Base-by-base conservation (phyloP, 2,329 filamentous ascomycete genomes). In the Pseudocercospora vitis region DNA sequence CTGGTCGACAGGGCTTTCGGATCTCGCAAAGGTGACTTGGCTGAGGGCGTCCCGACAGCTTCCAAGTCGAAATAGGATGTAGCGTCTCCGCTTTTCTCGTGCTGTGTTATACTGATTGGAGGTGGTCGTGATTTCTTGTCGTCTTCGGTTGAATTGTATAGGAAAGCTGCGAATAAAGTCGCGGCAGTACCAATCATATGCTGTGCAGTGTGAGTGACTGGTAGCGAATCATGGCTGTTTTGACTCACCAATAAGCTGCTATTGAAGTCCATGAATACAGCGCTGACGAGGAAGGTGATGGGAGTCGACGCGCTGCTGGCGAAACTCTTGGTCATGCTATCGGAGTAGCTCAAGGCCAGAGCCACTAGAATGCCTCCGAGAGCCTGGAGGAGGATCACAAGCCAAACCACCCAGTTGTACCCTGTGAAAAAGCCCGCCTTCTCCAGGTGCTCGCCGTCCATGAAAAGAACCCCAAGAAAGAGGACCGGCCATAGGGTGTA, bases 291-390 rank as follows among this genome's bases (percentile, higher is more conserved):
- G 59, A 91, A 91, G 68, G 89, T 95, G 46, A 96, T 75, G 52
- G 96, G 78, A 57, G 97, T 95, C 66, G 90, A 96, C 58, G 95
- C 89, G 65, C 89, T 94, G 4, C 91, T 92, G 3, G 92, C 91
- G 73, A 95, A 91, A 69, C 94, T 96, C 77, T 95, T 95, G 55
- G 89, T 86, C 68, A 95, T 95, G 66, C 94, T 95, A 74, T 94
- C 88, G 4, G 88, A 85, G 68, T 90, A 89, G 58, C 87, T 88
- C 70, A 94, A 87, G 68, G 87, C 89, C 56, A 94, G 79, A 1
- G 87, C 88, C 7, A 89, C 86, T n/a, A 95, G 75, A 23, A 97
- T 81, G 19, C 92, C 94, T 26, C 91, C 91, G 29, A 86, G 74
- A 0, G 91, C 88, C 70, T 99, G 94, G 55, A 94, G 81, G 4